Base-by-base conservation (phyloP, 306 rosid species). In the Ziziphus jujuba region DNA sequence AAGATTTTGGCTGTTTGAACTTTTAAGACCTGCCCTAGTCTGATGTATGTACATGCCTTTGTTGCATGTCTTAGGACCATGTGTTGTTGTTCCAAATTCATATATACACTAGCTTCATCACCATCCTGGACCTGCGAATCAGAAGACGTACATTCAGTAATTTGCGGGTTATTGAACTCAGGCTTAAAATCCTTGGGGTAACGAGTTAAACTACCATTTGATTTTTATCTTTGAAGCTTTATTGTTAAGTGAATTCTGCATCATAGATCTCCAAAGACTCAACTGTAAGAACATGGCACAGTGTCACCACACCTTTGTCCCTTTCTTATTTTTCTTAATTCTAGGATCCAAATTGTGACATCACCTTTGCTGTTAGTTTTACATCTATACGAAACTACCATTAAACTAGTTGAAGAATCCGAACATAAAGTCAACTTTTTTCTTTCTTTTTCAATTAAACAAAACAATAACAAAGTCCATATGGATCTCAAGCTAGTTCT, bases 41-140 rank as follows among this genome's bases (percentile, higher is more conserved):
- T 12, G 28, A 84, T 73, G 77, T 79, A 31, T 77, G 80, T 61
- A 62, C 69, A 36, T 75, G 77, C 16, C 86, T 35, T 48, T 61
- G 84, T 55, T 78, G 87, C 36, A 57, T 25, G 53, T 72, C 86
- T 53, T 69, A 69, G 7, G 84, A 54, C 69, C 77, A 53, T 63
- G 81, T 31, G 69, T 44, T 53, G 75, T 69, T 44, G 77, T 71
- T 53, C 79, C 72, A 61, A 85, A 62, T 13, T 65, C 79, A 65
- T 74, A 72, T 15, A 75, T 89, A 63, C 70, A 59, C 45, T 82
- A 31, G 69, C 77, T 45, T 82, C 89, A 68, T 61, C 80, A 52
- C 70, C 84, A 11, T 61, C 72, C 60, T 72, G 87, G 16, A 73
- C 80, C 91, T 83, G 87, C 73, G 52, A 80, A 43, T 16, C 8